Evolutionary conservation across 345 rosid genomes (phyloP), one percentile per base, ranked within the genome.

Genomic region (Eucalyptus tenuipes): DNA sequence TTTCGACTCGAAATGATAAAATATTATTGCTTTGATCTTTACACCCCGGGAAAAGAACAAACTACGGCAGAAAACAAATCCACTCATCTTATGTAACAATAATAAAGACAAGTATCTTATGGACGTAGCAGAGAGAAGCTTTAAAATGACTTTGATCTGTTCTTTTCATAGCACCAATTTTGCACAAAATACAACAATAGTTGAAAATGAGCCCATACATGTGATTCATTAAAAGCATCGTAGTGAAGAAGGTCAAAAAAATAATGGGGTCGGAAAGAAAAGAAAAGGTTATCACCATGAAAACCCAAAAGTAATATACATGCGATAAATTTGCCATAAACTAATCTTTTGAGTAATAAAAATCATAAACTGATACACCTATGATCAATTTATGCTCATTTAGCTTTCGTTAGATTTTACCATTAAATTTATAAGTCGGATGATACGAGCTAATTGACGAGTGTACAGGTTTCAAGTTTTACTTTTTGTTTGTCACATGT

Each of bases 391-490:
- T 52, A 52, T 52, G 9, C 18, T n/a, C 24, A 52, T 1, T 52
- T 0, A 52, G 24, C 2, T n/a, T n/a, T 52, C 22, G 0, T 18
- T 18, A 52, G 7, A 52, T 52, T 52, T 52, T 52, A 18, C 24
- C 24, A 0, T 52, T 52, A 52, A 52, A 17, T 52, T 52, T 52
- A 52, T 52, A 52, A 52, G 22, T 52, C 55, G 10, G 55, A 52
- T 52, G 10, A 52, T 52, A 18, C 24, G 55, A 52, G 24, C 55
- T 52, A 52, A 1, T 52, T 52, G 55, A 52, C 0, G 0, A 52
- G 55, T 50, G 0, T 18, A 52, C 24, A 1, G 2, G 10, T 18
- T 52, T 52, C 0, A 0, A 1, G 0, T 52, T 50, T 52, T 52
- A 52, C 24, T 3, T 7, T 52, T 52, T 52, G 0, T 52, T 52